phyloP scores from a whole-genome alignment of 2,329 filamentous ascomycete genomes.

The Hypoxylon sp. region DNA sequence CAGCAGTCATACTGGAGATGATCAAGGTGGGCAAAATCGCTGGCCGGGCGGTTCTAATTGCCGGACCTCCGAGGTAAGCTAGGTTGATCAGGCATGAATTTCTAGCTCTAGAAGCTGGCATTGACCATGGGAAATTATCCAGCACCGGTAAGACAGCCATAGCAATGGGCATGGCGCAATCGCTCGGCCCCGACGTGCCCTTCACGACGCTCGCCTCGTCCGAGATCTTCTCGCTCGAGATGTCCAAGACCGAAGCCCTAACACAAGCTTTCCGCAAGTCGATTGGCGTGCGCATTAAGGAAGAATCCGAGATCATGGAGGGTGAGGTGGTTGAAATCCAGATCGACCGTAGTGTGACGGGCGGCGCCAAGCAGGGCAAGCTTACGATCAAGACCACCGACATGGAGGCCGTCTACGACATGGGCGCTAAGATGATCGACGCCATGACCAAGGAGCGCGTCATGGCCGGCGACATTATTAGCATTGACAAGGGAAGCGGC shows the following conservation, averaged over 20 bases:
- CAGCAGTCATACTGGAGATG: conserved; percentile 97
- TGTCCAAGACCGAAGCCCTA: conserved; percentile 98
- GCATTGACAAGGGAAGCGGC: conserved; percentile 97
- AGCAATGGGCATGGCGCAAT: conserved; percentile 98
- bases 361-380: conserved; percentile 97
- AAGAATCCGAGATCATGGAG: conserved; percentile 99
- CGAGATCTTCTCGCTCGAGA: conserved; percentile 98
- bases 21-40: conserved; percentile 99
- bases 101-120: background rate
- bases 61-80: conserved; percentile 84
- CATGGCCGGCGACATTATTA: conserved; percentile 98
- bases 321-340: conserved; percentile 99
- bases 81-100: background rate
- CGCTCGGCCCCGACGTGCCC: conserved; percentile 91
- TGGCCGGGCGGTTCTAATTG: conserved; percentile 92
- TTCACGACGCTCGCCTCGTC: conserved; percentile 97
- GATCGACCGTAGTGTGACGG: conserved; percentile 96
- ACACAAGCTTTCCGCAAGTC: conserved; percentile 99
- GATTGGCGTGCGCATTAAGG: conserved; percentile 97
- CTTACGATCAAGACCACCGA: conserved; percentile 99
- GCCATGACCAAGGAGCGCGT: conserved; percentile 99
- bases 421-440: conserved; percentile 99
- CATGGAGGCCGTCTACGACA: conserved; percentile 99
- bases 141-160: conserved; percentile 99
- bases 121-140: conserved; percentile 37